Percentiles rank a stretch among this genome's conserved stretches.
Conservation (phyloP, 2,329 filamentous ascomycete species). For the Fonsecaea pedrosoi region DNA sequence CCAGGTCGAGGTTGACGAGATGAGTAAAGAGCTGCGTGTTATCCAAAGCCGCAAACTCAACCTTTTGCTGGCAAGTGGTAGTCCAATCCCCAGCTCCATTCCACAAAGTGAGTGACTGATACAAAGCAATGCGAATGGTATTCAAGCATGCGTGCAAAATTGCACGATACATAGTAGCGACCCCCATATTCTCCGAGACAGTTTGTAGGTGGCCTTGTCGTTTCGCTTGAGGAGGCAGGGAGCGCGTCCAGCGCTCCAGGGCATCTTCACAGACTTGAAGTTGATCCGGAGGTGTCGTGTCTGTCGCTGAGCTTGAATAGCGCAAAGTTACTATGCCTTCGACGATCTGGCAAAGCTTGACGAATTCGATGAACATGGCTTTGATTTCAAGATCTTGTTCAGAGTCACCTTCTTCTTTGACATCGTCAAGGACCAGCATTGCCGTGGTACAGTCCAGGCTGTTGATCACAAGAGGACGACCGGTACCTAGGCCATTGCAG, state of each 20-base stretch:
- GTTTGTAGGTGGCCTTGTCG: constrained; percentile 14
- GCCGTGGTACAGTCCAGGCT: constrained; percentile 12
- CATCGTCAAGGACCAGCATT: constrained; percentile 11
- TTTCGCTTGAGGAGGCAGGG: constrained; percentile 10
- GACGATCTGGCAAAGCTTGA: constrained; percentile 19
- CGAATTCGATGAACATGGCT: constrained; percentile 19
- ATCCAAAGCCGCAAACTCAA: constrained; percentile 16
- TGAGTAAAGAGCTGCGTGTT: constrained; percentile 18
- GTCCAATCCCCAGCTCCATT: constrained; percentile 11
- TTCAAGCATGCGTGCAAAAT: constrained; percentile 17
- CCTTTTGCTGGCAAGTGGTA: constrained; percentile 14
- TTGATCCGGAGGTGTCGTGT: constrained; percentile 7
- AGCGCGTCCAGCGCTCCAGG: constrained; percentile 10
- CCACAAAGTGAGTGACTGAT: constrained; percentile 18
- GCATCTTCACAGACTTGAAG: constrained; percentile 20
- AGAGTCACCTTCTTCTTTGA: constrained; percentile 14
- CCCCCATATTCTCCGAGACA: not conserved
- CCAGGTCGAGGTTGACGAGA: constrained; percentile 20
- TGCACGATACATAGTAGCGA: constrained; percentile 11
- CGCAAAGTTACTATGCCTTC: constrained; percentile 19
- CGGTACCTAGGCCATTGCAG: constrained; percentile 15
- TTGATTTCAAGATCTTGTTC: constrained; percentile 14
- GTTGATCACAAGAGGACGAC: constrained; percentile 20
- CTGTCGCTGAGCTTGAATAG: constrained; percentile 5
- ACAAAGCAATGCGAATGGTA: constrained; percentile 19